Conservation (phyloP, 2,329 filamentous ascomycete species). For the Pseudogymnoascus sp. region DNA sequence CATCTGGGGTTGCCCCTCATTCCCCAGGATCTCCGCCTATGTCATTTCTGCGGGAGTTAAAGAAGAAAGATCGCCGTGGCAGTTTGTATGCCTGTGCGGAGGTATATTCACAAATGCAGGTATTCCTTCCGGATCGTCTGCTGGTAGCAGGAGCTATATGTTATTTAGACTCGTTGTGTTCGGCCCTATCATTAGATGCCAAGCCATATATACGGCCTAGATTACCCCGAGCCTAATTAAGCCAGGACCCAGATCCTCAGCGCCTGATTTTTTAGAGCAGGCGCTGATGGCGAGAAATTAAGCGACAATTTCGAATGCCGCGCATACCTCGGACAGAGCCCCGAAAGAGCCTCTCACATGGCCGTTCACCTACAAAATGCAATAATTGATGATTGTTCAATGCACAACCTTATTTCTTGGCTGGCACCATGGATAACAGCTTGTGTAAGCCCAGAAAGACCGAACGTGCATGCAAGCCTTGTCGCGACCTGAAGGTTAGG, state of each 20-base stretch:
- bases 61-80: background rate
- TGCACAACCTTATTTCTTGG: background rate
- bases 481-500: background rate
- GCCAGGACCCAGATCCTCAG: background rate
- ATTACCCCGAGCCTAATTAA: background rate
- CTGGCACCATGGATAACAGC: background rate
- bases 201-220: background rate
- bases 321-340: background rate
- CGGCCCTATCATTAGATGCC: background rate
- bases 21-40: background rate
- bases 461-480: background rate
- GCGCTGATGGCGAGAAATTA: background rate
- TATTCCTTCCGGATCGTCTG: constrained; percentile 3
- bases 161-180: constrained; percentile 5
- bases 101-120: constrained; percentile 1
- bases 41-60: background rate
- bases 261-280: background rate
- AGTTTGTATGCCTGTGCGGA: background rate
- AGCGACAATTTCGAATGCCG: background rate
- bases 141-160: background rate
- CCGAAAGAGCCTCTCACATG: background rate
- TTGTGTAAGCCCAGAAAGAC: background rate
- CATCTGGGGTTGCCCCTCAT: background rate
- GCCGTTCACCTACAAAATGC: background rate
- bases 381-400: background rate